Base-by-base conservation (phyloP, 1,284 basidiomycete species). In the Ceratobasidium sp. region DNA sequence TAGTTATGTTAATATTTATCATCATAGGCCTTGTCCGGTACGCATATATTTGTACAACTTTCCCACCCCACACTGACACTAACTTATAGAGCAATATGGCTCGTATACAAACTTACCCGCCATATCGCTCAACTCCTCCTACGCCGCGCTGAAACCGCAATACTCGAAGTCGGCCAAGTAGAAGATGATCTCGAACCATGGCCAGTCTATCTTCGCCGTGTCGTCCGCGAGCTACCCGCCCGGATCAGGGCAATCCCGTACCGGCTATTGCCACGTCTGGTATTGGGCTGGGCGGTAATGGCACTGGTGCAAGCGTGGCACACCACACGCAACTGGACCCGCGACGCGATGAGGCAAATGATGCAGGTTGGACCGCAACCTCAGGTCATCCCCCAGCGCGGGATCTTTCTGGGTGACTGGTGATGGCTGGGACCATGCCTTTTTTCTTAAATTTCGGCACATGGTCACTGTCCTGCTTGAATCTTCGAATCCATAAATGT, bases 141-240 rank as follows among this genome's bases (percentile, higher is more conserved):
- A 21, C 80, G 86, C 7, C 86, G 88, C 44, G 89, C 90, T 5
- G 91, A 93, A 78, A 88, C 91, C 78, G 87, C 87, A 1, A 92
- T 93, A 72, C 81, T 92, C 51, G 91, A 93, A 79, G 91, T 92
- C 40, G 84, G 84, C 53, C 66, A 69, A 69, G 60, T n/a, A 6
- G 60, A 72, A 5, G 71, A 72, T 21, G 71, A 33, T 42, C 33
- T 23, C 28, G 66, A 69, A 42, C 66, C 66, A 6, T 69, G 66
- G 66, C 40, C 51, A 40, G 51, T 53, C 28, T 69, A 56, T 16
- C 66, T 69, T 18, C 54, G 40, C 36, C 66, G 66, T 40, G 42
- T 69, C 33, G 40, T 28, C 8, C 66, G 42, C 25, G 66, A 69
- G 49, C 42, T 69, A 7, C 66, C 66, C 23, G 28, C 21, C 16